Evolutionary conservation across 208 protist genomes (phyloP).

Genomic region (Novymonas esmeraldas): DNA sequence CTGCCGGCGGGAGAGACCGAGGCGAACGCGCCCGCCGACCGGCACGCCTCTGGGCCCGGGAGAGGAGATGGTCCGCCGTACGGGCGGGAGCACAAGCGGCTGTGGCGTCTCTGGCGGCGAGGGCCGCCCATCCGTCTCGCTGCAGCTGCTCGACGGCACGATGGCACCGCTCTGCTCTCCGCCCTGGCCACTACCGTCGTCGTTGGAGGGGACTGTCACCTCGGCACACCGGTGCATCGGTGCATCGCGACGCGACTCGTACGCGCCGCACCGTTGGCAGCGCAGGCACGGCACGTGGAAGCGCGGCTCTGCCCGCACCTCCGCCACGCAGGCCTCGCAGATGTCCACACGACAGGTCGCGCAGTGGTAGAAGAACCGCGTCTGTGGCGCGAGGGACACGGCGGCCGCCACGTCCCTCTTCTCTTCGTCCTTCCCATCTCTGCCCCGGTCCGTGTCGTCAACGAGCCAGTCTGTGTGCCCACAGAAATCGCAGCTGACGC

Average conservation of each 20-base stretch:
- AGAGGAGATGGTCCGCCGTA: too few species aligned
- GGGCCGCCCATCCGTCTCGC: not conserved
- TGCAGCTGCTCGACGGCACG: not conserved
- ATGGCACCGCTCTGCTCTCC: not conserved
- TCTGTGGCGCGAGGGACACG: not conserved
- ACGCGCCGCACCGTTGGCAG: conserved; percentile 60
- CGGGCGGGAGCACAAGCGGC: not conserved
- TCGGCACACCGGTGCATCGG: conserved; percentile 46
- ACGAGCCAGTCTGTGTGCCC: conserved; percentile 73
- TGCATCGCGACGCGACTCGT: conserved; percentile 39
- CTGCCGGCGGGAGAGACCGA: conserved; percentile 4
- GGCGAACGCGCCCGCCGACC: conserved; percentile 5
- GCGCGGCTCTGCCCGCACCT: conserved; percentile 57
- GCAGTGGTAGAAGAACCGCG: conserved; percentile 64
- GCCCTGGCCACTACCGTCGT: not conserved
- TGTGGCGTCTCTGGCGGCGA: not conserved
- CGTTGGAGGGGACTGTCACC: not conserved
- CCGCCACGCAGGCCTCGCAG: conserved; percentile 57
- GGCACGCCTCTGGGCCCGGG: not conserved
- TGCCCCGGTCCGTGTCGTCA: not conserved
- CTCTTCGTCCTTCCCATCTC: not conserved
- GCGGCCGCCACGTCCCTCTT: not conserved
- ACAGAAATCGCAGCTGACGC: conserved; percentile 89
- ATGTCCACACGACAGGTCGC: conserved; percentile 68
- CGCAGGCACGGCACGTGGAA: conserved; percentile 83